Evolutionary conservation across 140 eudicot genomes (phyloP).

Genomic region (Erigeron philadelphicus): DNA sequence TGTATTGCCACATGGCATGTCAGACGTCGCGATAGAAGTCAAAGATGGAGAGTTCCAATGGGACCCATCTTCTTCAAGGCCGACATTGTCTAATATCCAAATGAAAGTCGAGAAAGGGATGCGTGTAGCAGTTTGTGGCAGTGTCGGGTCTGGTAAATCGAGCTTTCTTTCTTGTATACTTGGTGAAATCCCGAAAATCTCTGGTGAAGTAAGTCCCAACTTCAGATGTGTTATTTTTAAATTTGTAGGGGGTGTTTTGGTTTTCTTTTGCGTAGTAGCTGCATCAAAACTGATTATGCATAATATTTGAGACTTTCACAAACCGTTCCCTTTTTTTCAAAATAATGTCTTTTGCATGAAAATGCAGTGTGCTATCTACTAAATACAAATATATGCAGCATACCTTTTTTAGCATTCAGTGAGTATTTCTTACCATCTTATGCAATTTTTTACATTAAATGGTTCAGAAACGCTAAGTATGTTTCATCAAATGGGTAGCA

Average conservation of each 20-base stretch:
- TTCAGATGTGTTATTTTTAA: background rate
- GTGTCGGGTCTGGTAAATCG: conserved; percentile 93
- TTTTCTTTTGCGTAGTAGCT: background rate
- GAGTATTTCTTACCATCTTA: too few species aligned
- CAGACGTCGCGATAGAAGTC: conserved; percentile 67
- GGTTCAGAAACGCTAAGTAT: too few species aligned
- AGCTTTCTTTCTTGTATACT: conserved; percentile 88
- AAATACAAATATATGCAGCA: too few species aligned
- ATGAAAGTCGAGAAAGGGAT: conserved; percentile 62
- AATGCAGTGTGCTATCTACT: too few species aligned
- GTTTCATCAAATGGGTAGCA: too few species aligned
- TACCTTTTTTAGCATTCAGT: too few species aligned
- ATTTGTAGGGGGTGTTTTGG: background rate
- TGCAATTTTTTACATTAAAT: too few species aligned
- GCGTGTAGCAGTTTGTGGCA: conserved; percentile 91
- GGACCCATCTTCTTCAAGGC: conserved; percentile 53
- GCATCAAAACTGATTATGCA: too few species aligned
- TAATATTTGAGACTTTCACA: too few species aligned
- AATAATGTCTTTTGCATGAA: too few species aligned
- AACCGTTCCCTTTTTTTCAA: too few species aligned
- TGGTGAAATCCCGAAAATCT: conserved; percentile 87
- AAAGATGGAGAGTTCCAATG: conserved; percentile 69
- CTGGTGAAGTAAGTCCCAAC: conserved; percentile 74
- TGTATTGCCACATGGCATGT: conserved; percentile 50
- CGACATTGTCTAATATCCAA: conserved; percentile 59